Evolutionary conservation across 2,329 filamentous ascomycete genomes (phyloP).

Genomic region (Ophiosphaerella narmari): DNA sequence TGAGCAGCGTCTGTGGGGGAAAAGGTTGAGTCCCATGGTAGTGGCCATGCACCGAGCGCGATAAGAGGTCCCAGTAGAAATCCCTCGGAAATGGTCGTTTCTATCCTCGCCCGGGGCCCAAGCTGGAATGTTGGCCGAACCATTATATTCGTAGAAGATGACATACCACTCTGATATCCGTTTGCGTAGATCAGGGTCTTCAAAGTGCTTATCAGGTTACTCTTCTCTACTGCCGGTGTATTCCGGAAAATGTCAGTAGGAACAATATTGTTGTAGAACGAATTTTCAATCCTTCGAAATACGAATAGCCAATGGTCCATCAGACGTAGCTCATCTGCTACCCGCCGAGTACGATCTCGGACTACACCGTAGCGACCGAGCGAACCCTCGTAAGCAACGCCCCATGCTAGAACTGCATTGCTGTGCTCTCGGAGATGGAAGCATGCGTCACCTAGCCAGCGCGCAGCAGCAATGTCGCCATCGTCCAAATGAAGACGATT

Average conservation of each 20-base stretch:
- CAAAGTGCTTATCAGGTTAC: constrained; percentile 19
- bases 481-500: constrained; percentile 28
- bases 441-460: constrained; percentile 41
- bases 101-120: constrained; percentile 8
- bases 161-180: background rate
- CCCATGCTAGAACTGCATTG: constrained; percentile 36
- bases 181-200: constrained; percentile 10
- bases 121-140: constrained; percentile 2
- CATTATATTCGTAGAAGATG: background rate
- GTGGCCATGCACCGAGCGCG: constrained; percentile 27
- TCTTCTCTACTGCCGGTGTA: constrained; percentile 28
- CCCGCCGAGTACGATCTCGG: constrained; percentile 16
- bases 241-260: constrained; percentile 28
- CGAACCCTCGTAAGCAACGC: constrained; percentile 33
- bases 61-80: constrained; percentile 28
- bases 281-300: constrained; percentile 19
- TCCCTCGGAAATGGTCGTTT: constrained; percentile 18
- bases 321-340: constrained; percentile 25
- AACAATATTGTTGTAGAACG: constrained; percentile 24
- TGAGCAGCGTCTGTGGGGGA: constrained; percentile 21
- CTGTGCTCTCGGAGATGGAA: constrained; percentile 32
- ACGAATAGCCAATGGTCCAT: constrained; percentile 24
- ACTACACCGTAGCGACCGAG: constrained; percentile 20
- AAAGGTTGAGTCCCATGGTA: constrained; percentile 34
- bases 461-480: constrained; percentile 39